Percentiles rank a stretch among this genome's conserved stretches.
phyloP scores from a whole-genome alignment of 208 protist genomes.

The Trypanosoma vivax region DNA sequence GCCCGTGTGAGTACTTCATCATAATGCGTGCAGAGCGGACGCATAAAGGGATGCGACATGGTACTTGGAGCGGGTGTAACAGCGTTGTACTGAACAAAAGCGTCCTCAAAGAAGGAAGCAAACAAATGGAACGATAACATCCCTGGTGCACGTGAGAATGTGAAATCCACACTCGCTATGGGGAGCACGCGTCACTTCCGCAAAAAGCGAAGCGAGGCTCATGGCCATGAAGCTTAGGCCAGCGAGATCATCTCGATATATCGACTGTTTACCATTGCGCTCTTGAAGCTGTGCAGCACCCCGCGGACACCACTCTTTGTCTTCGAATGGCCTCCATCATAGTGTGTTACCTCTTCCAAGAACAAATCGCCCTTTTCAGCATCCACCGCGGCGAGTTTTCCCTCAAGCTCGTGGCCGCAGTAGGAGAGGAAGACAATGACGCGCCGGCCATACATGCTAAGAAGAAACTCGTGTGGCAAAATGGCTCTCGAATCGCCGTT shows the following conservation, averaged over 20 bases:
- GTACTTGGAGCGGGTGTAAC: too few species aligned
- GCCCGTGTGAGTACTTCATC: too few species aligned
- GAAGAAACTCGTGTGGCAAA: slow-evolving; percentile 67
- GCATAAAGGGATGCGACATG: too few species aligned
- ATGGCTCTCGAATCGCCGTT: slow-evolving; percentile 27
- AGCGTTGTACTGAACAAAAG: too few species aligned
- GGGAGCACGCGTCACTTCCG: too few species aligned
- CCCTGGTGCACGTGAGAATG: too few species aligned
- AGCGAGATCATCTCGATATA: slow-evolving; percentile 69
- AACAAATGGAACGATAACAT: too few species aligned
- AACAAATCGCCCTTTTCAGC: slow-evolving; percentile 65
- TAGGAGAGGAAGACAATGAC: slow-evolving; percentile 68
- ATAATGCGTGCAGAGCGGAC: too few species aligned
- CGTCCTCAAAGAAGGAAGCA: too few species aligned
- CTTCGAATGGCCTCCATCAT: slow-evolving; percentile 21
- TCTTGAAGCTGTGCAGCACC: slow-evolving; percentile 31
- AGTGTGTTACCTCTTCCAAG: slow-evolving; percentile 63
- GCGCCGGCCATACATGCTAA: slow-evolving; percentile 54
- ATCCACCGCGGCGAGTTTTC: slow-evolving; percentile 52
- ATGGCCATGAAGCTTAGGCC: too few species aligned
- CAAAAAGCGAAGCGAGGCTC: too few species aligned
- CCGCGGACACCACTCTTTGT: slow-evolving; percentile 15
- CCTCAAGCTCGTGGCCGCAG: slow-evolving; percentile 54
- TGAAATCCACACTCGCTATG: too few species aligned
- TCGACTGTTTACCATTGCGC: slow-evolving; percentile 66